Conservation (phyloP, 805 yeast genomes). For the Cyberlindnera meyerae region DNA sequence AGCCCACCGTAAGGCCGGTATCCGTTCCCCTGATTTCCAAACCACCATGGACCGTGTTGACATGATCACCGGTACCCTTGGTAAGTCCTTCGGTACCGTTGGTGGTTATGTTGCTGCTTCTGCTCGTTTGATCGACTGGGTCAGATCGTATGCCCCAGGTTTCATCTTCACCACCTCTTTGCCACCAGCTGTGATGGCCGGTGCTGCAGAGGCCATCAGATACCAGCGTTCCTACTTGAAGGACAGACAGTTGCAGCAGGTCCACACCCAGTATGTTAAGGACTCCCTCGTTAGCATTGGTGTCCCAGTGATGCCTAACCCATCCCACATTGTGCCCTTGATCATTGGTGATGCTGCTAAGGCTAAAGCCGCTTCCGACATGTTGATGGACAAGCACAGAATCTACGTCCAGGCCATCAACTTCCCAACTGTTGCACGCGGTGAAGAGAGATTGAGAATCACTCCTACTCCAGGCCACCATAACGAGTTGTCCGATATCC, state of each 20-base stretch:
- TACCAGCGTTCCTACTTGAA: slow-evolving; percentile 72
- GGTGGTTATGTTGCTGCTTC: slow-evolving; percentile 98
- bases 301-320: slow-evolving; percentile 95
- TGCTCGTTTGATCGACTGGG: slow-evolving; percentile 82
- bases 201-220: slow-evolving; percentile 82
- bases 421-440: slow-evolving; percentile 96
- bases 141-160: slow-evolving; percentile 95
- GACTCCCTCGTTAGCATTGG: slow-evolving; percentile 60
- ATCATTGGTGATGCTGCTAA: slow-evolving; percentile 90
- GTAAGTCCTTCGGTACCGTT: slow-evolving; percentile 94
- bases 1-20: slow-evolving; percentile 66
- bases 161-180: slow-evolving; percentile 94
- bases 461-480: slow-evolving; percentile 99
- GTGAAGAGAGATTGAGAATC: slow-evolving; percentile 91
- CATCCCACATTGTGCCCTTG: slow-evolving; percentile 95
- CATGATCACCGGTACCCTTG: slow-evolving; percentile 95
- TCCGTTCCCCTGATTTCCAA: slow-evolving; percentile 43
- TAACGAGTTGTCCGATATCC: slow-evolving; percentile 65
- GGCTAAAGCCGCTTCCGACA: slow-evolving; percentile 88
- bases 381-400: slow-evolving; percentile 73
- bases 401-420: slow-evolving; percentile 98
- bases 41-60: slow-evolving; percentile 88
- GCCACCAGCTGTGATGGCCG: slow-evolving; percentile 98
- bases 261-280: slow-evolving; percentile 81
- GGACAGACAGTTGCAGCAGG: slow-evolving; percentile 82